Conservation (phyloP, 345 rosid genomes). For the Citropsis articulata region DNA sequence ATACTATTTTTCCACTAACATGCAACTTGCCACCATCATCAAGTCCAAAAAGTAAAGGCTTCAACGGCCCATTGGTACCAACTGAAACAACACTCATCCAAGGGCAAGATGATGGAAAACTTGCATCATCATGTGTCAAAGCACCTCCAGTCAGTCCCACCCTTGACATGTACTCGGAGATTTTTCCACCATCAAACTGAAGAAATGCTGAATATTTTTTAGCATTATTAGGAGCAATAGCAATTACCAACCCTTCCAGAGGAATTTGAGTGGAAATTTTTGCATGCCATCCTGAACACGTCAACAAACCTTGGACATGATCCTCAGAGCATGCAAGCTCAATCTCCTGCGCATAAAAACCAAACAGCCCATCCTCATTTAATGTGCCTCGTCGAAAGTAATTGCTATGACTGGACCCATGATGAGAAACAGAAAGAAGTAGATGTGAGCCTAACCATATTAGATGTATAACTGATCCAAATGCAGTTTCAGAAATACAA, state of each 20-base stretch:
- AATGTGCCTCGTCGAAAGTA: slow-evolving; percentile 23
- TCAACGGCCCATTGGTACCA: slow-evolving; percentile 32
- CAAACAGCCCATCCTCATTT: slow-evolving; percentile 41
- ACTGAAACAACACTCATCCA: slow-evolving; percentile 66
- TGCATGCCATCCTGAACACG: slow-evolving; percentile 79
- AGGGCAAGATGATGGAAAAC: slow-evolving; percentile 67
- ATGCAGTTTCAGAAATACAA: slow-evolving; percentile 42
- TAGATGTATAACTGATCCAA: slow-evolving; percentile 70
- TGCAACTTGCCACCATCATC: slow-evolving; percentile 81
- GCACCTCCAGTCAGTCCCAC: slow-evolving; percentile 44
- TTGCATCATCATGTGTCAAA: slow-evolving; percentile 27
- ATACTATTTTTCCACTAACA: slow-evolving; percentile 55
- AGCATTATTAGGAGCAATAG: slow-evolving; percentile 60
- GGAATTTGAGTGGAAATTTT: slow-evolving; percentile 35
- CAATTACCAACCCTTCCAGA: slow-evolving; percentile 54
- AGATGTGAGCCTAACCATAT: slow-evolving; percentile 67
- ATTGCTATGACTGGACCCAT: slow-evolving; percentile 46
- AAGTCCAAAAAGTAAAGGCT: slow-evolving; percentile 74
- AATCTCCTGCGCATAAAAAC: slow-evolving; percentile 71
- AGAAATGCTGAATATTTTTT: slow-evolving; percentile 63
- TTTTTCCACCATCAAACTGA: slow-evolving; percentile 81
- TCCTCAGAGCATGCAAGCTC: slow-evolving; percentile 68
- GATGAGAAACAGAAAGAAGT: slow-evolving; percentile 73
- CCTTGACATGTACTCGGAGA: slow-evolving; percentile 49
- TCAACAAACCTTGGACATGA: slow-evolving; percentile 51